Evolutionary conservation across 495 filamentous ascomycete genomes (phyloP).

Genomic region (Penicillium chermesinum): DNA sequence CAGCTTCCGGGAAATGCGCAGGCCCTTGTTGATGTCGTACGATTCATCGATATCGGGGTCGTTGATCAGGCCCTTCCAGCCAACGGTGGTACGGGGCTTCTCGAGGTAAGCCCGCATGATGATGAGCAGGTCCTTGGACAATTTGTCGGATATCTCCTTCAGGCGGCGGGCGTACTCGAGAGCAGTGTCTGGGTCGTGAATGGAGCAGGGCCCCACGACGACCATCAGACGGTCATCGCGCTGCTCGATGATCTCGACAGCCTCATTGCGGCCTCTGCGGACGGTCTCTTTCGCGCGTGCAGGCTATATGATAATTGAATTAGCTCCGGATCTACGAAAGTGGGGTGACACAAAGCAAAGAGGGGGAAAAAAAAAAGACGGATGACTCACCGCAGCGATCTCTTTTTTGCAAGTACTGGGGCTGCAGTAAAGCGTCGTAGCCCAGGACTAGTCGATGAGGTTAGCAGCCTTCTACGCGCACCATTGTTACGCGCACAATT

Average conservation of each 20-base stretch:
- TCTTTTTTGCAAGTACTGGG: slow-evolving; percentile 82
- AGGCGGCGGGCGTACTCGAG: slow-evolving; percentile 80
- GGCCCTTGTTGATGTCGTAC: slow-evolving; percentile 98
- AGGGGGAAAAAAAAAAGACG: slow-evolving; percentile 11
- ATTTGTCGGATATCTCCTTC: slow-evolving; percentile 65
- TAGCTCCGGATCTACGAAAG: slow-evolving; percentile 6
- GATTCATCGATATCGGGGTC: slow-evolving; percentile 96
- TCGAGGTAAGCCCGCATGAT: slow-evolving; percentile 99
- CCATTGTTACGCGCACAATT: too few relatives aligned
- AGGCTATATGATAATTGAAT: slow-evolving; percentile 30
- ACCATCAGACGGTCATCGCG: slow-evolving; percentile 83
- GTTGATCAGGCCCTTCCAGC: slow-evolving; percentile 99
- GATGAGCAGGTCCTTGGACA: slow-evolving; percentile 78
- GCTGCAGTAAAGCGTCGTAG: slow-evolving; percentile 91
- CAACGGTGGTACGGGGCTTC: slow-evolving; percentile 98
- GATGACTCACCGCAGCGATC: slow-evolving; percentile 68
- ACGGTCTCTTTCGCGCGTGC: slow-evolving; percentile 59
- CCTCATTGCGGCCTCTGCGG: slow-evolving; percentile 74
- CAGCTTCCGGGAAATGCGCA: slow-evolving; percentile 79
- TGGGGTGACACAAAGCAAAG: slow-evolving; percentile 5
- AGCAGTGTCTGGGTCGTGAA: slow-evolving; percentile 86
- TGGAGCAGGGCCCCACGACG: slow-evolving; percentile 91
- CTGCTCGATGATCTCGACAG: slow-evolving; percentile 76
- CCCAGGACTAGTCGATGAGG: slow-evolving; percentile 63
- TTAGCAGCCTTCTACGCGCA: too few relatives aligned